Evolutionary conservation across 1,139 yeast species (phyloP), one percentile per base, ranked within the genome.

Genomic region (Scheffersomyces cryptocercus): DNA sequence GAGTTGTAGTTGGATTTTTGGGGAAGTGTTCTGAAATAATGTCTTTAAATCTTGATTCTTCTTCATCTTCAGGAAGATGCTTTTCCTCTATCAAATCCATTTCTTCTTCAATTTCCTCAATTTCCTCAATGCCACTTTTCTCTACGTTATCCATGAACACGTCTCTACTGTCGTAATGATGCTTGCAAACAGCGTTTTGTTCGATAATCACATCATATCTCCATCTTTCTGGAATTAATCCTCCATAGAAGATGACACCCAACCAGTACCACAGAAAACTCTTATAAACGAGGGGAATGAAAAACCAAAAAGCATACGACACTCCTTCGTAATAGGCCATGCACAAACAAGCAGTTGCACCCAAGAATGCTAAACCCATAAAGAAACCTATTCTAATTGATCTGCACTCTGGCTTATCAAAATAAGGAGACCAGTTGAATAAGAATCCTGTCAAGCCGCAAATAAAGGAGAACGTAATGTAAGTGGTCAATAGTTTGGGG

Each of bases 171-270:
- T 50, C 46, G 20, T 36, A 38, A 4, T 38, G 36, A 28, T 44
- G 48, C 39, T 67, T 67, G 31, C 57, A 54, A 49, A 66, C 72
- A 42, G 71, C 62, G 32, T 37, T 37, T 42, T 73, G 77, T 37
- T 66, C 67, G 14, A 83, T 79, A 24, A 80, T 63, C 29, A 76
- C 70, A 63, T 86, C 95, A 34, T 81, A 72, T 70, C 95, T 77
- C 77, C 88, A 88, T 52, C 95, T 79, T 67, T 93, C 99, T 1
- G 99, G 99, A 39, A 91, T 81, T 45, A 90, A 75, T 3, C 89
- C 81, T 9, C 96, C 96, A 62, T 93, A 93, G 57, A 91, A 88
- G 1, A 86, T 80, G 11, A 91, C 96, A 5, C 99, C 99, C 1
- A 79, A 57, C 54, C 82, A 67, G 59, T 93, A 93, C 82, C 93